phyloP scores from a whole-genome alignment of 1,284 basidiomycete genomes.

The Ceratobasidium sp. region DNA sequence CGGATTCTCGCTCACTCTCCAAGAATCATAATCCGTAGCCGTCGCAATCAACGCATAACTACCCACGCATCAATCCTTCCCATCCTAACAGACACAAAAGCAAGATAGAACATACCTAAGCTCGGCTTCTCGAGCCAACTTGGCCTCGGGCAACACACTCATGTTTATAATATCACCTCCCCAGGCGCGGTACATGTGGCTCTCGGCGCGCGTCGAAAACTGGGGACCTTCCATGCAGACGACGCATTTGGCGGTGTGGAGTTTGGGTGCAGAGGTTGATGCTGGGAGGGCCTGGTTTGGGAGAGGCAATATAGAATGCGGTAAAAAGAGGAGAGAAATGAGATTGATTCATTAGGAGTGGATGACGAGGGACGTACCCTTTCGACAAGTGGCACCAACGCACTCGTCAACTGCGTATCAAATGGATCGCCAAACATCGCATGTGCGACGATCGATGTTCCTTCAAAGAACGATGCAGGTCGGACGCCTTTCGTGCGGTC shows the following conservation, averaged over 20 bases:
- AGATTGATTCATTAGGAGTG: background rate
- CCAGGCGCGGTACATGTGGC: conserved; percentile 92
- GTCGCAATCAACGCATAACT: conserved; percentile 94
- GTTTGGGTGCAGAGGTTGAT: conserved; percentile 51
- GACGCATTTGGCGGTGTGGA: conserved; percentile 87
- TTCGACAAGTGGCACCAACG: conserved; percentile 76
- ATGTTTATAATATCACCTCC: conserved; percentile 97
- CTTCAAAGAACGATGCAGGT: conserved; percentile 88
- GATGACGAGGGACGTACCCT: conserved; percentile 60
- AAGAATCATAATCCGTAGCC: conserved; percentile 91
- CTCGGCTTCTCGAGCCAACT: conserved; percentile 95
- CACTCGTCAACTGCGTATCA: conserved; percentile 71
- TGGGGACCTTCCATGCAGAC: conserved; percentile 99
- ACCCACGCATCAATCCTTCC: conserved; percentile 20
- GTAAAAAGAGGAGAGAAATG: background rate
- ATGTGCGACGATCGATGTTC: conserved; percentile 86
- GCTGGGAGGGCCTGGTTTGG: conserved; percentile 30
- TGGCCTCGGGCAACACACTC: conserved; percentile 96
- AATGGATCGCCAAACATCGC: conserved; percentile 96
- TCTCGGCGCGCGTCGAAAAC: conserved; percentile 96
- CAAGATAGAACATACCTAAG: conserved; percentile 71
- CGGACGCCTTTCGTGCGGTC: conserved; percentile 96
- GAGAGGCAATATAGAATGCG: conserved; percentile 19
- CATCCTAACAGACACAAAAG: no score
- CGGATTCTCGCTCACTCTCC: conserved; percentile 81